Evolutionary conservation across 164 flowering plant genomes (phyloP), one percentile per base, ranked within the genome.

Genomic region (Tetracentron sinense): DNA sequence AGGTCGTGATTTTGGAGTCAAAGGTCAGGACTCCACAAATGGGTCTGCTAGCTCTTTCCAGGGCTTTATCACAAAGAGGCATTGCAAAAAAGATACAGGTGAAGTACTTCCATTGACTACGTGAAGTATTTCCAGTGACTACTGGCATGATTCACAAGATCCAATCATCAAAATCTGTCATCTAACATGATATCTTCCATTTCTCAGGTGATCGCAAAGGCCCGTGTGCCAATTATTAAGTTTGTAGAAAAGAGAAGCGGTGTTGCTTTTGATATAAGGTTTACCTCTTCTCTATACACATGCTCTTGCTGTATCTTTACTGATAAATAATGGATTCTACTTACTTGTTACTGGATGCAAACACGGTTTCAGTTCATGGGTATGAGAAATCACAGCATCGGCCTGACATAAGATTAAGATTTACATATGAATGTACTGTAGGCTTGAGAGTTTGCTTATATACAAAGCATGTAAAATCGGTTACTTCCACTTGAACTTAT

Each of bases 31-130:
- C 76, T 58, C 97, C 97, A 27, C 93, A 91, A 67, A 64, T 71
- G 10, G 99, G 97, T 19, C 70, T 94, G 54, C 78, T 74, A 17
- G 99, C 97, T 58, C 88, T 94, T 60, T 78, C 96, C 30, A 83
- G 83, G 69, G 93, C 93, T 69, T 74, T 94, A 62, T 83, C 92
- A 23, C 96, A 85, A 53, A 81, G 71, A 73, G 86, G 91, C 56
- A 77, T 91, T 68, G 97, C 92, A 16, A 89, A 87, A 68, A 88
- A 88, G 63, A 91, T 91, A 47, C 97, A 94, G 96, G 99, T 91
- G n/a, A 65, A 6, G 2, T 25, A n/a, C 44, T 31, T 67, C 51
- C 1, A 29, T 54, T 62, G 54, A 58, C n/a, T 25, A 49, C n/a
- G 33, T 4, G 44, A 38, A 10, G n/a, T n/a, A n/a, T n/a, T n/a